Evolutionary conservation across 2,329 filamentous ascomycete genomes (phyloP).

Genomic region (Rosellinia necatrix): DNA sequence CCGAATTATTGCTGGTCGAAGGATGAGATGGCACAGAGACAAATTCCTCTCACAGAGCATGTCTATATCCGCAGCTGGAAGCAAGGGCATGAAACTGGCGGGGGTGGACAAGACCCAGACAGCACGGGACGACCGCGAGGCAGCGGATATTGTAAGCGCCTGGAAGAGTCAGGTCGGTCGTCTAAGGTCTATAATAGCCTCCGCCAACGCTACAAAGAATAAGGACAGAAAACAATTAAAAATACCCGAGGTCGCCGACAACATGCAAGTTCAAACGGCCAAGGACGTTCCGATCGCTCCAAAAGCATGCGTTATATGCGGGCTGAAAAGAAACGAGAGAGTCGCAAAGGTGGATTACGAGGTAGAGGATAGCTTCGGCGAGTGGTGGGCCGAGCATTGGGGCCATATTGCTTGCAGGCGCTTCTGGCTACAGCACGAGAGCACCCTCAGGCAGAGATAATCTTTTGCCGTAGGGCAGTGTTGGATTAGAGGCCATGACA

Average conservation of each 20-base stretch:
- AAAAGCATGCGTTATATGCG: slow-evolving; percentile 82
- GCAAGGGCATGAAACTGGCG: slow-evolving; percentile 88
- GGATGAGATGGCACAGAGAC: slow-evolving; percentile 89
- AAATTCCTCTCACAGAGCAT: slow-evolving; percentile 83
- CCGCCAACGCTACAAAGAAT: slow-evolving; percentile 57
- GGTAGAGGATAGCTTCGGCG: slow-evolving; percentile 89
- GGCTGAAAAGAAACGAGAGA: slow-evolving; percentile 84
- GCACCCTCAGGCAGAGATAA: slow-evolving; percentile 69
- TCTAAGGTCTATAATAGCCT: slow-evolving; percentile 72
- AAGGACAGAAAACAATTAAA: slow-evolving; percentile 44
- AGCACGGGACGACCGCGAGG: slow-evolving; percentile 84
- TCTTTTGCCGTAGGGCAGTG: neutral
- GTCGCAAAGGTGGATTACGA: slow-evolving; percentile 74
- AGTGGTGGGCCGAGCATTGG: slow-evolving; percentile 96
- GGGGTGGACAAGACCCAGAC: slow-evolving; percentile 83
- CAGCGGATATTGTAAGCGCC: slow-evolving; percentile 71
- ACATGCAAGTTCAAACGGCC: slow-evolving; percentile 68
- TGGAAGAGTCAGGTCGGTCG: slow-evolving; percentile 80
- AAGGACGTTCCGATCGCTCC: slow-evolving; percentile 76
- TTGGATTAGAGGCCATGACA: slow-evolving; percentile 8
- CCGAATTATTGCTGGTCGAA: slow-evolving; percentile 83
- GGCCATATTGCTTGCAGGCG: slow-evolving; percentile 78
- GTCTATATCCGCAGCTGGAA: slow-evolving; percentile 78
- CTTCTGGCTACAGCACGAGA: slow-evolving; percentile 83
- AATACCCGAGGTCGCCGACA: slow-evolving; percentile 74